These are phyloP conservation scores for Hippophae rhamnoides DNA, from an alignment of 306 rosid genomes.

Conservation along the genomic window DNA sequence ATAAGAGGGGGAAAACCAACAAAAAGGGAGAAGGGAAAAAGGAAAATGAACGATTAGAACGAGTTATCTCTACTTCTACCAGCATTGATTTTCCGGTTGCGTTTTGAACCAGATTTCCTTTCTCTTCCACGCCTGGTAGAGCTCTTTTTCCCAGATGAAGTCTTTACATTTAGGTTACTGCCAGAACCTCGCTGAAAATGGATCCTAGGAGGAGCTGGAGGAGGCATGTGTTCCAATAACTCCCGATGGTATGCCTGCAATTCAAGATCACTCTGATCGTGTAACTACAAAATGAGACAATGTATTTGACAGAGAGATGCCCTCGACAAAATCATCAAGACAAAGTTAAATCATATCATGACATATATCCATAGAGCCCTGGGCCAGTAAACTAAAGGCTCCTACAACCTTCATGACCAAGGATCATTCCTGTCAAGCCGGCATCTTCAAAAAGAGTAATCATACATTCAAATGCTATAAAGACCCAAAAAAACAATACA, in stretches of 20 bases:
- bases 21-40: neutral
- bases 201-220: slow-evolving; percentile 24
- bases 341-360: neutral
- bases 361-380: too few species aligned
- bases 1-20: slow-evolving; percentile 11
- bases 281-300: neutral
- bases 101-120: slow-evolving; percentile 50
- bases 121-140: slow-evolving; percentile 43
- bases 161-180: slow-evolving; percentile 17
- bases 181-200: slow-evolving; percentile 22
- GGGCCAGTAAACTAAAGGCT: too few species aligned
- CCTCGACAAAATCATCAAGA: neutral
- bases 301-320: slow-evolving; percentile 1
- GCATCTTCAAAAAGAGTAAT: too few species aligned
- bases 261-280: slow-evolving; percentile 14
- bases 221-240: slow-evolving; percentile 71
- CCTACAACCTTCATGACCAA: too few species aligned
- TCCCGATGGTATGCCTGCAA: slow-evolving; percentile 76
- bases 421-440: too few species aligned
- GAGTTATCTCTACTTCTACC: slow-evolving; percentile 27
- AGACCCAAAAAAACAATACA: too few species aligned
- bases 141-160: slow-evolving; percentile 35
- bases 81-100: slow-evolving; percentile 41
- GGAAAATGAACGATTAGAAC: slow-evolving; percentile 23
- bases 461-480: too few species aligned